Evolutionary conservation across 192 early-diverging fungal species (phyloP), one percentile per base, ranked within the genome.

Genomic region (Geranomyces michiganensis): DNA sequence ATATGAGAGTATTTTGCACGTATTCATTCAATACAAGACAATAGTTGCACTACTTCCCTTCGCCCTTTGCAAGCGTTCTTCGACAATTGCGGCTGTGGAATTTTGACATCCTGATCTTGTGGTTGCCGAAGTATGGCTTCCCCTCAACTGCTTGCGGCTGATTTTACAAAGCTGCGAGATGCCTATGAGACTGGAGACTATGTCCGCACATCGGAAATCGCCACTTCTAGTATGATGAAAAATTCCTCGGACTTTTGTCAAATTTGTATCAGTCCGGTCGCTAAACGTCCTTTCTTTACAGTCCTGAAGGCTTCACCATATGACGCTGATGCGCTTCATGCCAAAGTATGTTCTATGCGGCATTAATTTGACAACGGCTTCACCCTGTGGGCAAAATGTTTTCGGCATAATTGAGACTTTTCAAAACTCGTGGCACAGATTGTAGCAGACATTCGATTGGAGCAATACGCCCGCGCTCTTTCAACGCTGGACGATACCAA

Each of bases 251-350:
- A n/a, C n/a, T n/a, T n/a, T n/a, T n/a, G n/a, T n/a, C n/a, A n/a
- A n/a, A n/a, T n/a, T n/a, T n/a, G n/a, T n/a, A n/a, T n/a, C n/a
- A n/a, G n/a, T n/a, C 15, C 9, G 12, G 5, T 41, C 2, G 41
- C 27, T 70, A 24, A 43, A 24, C 22, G 17, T 14, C 5, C 1
- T 21, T 19, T 22, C n/a, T 19, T 13, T 45, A 10, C 33, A 73
- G 71, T 73, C 51, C 31, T 73, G 30, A 43, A 47, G n/a, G 14
- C 10, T n/a, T 24, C 31, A n/a, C 27, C 27, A 33, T 15, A 36
- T 21, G 71, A 73, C 45, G 49, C 64, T 21, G 71, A 73, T 60
- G 71, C 71, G 21, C 31, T 67, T 36, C 72, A 73, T 21, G 55
- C 72, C 30, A 73, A 73, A 43, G 72, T 73, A 47, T 6, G 62